Evolutionary conservation across 129 eudicot genomes (phyloP).

Genomic region (Ambrosia artemisiifolia): DNA sequence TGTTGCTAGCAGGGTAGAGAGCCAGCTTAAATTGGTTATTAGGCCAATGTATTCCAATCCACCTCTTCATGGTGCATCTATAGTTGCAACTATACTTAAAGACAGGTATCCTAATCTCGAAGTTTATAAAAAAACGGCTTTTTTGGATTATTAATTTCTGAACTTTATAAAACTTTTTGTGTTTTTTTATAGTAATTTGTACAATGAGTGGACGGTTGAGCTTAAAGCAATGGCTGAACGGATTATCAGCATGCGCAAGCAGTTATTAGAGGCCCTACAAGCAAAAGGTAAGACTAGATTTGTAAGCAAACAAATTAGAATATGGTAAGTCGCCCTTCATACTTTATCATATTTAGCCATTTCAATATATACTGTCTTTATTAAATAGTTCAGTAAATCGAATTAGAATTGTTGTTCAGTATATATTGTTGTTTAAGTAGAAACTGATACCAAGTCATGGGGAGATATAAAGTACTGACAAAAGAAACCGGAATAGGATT

Average conservation of each 20-base stretch:
- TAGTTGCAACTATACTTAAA: constrained; percentile 68
- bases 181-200: constrained; percentile 44
- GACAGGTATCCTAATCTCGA: constrained; percentile 37
- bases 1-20: constrained; percentile 64
- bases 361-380: too few species aligned
- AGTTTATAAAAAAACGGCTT: too few species aligned
- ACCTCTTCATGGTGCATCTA: constrained; percentile 80
- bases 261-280: constrained; percentile 57
- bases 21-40: constrained; percentile 70
- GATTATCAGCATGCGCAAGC: constrained; percentile 75
- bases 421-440: too few species aligned
- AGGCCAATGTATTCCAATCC: constrained; percentile 88
- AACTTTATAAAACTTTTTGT: constrained; percentile 2
- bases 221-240: constrained; percentile 86
- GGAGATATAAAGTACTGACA: too few species aligned
- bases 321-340: too few species aligned
- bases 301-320: too few species aligned
- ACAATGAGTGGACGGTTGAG: constrained; percentile 69
- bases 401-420: too few species aligned
- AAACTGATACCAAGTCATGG: too few species aligned
- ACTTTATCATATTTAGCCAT: too few species aligned
- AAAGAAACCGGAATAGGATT: too few species aligned
- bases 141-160: background rate
- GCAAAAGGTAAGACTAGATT: constrained; percentile 38
- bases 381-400: too few species aligned